Conservation (phyloP, 148 eudicot species). For the Rhododendron ferrugineum region DNA sequence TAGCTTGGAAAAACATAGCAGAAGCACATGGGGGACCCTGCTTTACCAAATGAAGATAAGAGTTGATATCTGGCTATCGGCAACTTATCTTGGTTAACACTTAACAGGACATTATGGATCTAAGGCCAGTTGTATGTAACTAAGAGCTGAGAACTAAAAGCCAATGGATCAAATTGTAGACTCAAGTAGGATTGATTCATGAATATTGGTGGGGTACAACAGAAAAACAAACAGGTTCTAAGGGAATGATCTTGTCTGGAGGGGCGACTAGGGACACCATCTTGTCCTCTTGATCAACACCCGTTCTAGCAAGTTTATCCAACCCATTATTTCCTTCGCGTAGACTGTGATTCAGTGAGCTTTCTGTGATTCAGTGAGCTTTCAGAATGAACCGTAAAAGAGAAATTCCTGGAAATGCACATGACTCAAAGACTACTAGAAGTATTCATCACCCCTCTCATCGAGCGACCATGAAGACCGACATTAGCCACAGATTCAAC, state of each 20-base stretch:
- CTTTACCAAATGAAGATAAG: neutral
- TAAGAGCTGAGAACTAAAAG: neutral
- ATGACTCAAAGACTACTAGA: neutral
- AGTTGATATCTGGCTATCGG: neutral
- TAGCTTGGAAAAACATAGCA: neutral
- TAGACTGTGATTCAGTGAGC: no score
- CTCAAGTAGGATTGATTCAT: neutral
- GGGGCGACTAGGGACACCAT: neutral
- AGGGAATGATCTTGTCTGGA: neutral
- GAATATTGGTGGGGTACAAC: neutral
- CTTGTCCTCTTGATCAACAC: neutral
- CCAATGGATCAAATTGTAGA: neutral
- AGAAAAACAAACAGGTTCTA: neutral
- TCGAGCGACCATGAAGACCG: neutral
- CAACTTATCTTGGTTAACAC: neutral
- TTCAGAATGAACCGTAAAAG: neutral
- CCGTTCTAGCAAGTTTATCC: neutral
- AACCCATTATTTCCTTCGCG: neutral
- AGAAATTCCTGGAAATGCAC: neutral
- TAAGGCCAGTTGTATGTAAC: neutral
- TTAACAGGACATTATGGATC: neutral
- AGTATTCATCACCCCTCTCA: conserved; percentile 8
- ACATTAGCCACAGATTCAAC: neutral
- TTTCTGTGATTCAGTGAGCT: neutral
- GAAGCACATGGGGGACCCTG: neutral